A percentile compares a stretch with the other conserved stretches of the same genome.
These are phyloP conservation scores for Russula virescens DNA, from an alignment of 768 basidiomycete species.

Conservation along the genomic window DNA sequence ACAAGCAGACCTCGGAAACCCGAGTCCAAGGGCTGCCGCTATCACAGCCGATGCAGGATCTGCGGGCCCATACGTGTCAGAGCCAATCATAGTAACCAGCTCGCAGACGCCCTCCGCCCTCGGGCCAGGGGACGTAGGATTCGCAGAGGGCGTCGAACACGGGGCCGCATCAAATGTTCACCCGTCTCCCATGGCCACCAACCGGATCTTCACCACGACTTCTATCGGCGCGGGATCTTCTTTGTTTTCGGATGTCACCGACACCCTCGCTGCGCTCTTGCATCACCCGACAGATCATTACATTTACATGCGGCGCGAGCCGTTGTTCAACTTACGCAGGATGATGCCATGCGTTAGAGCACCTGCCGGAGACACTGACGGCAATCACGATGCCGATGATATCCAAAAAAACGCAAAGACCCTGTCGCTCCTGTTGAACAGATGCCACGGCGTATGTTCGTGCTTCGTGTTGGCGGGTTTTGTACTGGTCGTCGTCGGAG, in stretches of 20 bases:
- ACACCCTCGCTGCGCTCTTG: neutral
- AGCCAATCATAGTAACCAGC: neutral
- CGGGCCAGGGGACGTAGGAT: slow-evolving; percentile 6
- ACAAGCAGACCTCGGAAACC: neutral
- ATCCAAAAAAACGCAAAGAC: neutral
- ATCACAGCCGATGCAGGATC: neutral
- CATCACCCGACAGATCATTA: neutral
- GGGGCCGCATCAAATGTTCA: neutral
- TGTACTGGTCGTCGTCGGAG: slow-evolving; percentile 2
- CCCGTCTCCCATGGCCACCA: neutral
- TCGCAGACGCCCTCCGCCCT: slow-evolving; percentile 1
- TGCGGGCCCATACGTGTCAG: neutral
- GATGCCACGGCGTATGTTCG: slow-evolving; percentile 6
- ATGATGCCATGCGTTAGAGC: neutral
- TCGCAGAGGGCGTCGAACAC: neutral
- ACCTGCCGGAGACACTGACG: neutral
- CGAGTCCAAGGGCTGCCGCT: neutral
- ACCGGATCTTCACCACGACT: neutral
- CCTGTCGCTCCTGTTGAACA: slow-evolving; percentile 5
- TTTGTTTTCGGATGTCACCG: neutral
- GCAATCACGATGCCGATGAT: neutral
- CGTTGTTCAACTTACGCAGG: neutral
- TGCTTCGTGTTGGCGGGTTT: slow-evolving; percentile 12
- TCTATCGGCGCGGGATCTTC: neutral
- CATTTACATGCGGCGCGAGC: slow-evolving; percentile 7